Base-by-base conservation (phyloP, 2,329 filamentous ascomycete genomes). In the Cyphellophora europaea region DNA sequence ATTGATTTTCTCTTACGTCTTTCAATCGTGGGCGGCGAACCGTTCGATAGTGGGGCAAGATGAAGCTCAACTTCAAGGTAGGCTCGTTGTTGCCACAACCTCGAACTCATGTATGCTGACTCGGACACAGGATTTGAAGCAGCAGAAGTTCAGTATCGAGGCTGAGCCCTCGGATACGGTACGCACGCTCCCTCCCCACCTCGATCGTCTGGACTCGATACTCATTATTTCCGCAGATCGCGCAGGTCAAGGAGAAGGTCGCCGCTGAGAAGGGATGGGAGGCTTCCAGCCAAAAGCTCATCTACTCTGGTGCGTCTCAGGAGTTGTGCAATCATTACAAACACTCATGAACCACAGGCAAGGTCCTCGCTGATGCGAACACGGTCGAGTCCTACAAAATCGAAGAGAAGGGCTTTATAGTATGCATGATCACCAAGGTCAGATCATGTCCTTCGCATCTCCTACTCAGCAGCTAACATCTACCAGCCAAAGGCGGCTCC, bases 391-490 rank as follows among this genome's bases (percentile, higher is more conserved):
- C 84, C 27, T 96, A 96, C 70, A 94, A 86, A 65, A 96, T 98
- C 45, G 89, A 98, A 65, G 91, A 96, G 74, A 98, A 96, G 72
- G 91, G 91, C 23, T 98, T 96, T 60, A 87, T 98, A 53, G 91
- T 98, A 42, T 98, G 91, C 68, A 94, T 98, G 79, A 80, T 93
- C 52, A 86, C 85, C 58, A 96, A 96, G 83, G 88, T 93, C 67
- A 44, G 61, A 44, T 19, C 36, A 67, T 45, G 61, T 44, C 23
- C 36, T 15, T 14, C 21, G n/a, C 10, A 25, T 10, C 27, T 30
- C 28, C 23, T 30, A 5, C 21, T 25, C 21, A 25, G 28, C 2
- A 21, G 27, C 39, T 42, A 30, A 44, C 25, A 11, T 6, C 13
- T 32, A 35, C 39, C 54, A 89, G 77, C 82, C 84, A 48, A 95